These are phyloP conservation scores for Cryptosporidium ubiquitum DNA, from an alignment of 169 alveolate species.

Conservation along the genomic window DNA sequence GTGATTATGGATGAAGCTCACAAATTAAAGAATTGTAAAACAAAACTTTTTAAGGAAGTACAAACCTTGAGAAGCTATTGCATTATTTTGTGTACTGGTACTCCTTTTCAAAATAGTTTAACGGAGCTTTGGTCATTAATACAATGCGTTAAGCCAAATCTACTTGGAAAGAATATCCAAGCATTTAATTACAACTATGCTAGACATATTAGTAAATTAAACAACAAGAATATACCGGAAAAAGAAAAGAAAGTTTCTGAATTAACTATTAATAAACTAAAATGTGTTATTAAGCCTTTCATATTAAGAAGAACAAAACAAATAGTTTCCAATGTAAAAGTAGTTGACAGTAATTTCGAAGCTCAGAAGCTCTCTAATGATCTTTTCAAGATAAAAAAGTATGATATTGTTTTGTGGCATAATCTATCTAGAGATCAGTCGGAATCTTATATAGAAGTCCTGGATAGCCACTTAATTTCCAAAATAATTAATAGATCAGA, in stretches of 20 bases:
- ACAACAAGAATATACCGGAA: background rate
- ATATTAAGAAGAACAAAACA: slow-evolving; percentile 78
- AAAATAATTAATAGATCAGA: slow-evolving; percentile 14
- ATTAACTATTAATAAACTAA: slow-evolving; percentile 26
- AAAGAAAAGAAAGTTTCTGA: slow-evolving; percentile 43
- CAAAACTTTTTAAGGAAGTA: slow-evolving; percentile 76
- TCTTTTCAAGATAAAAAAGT: slow-evolving; percentile 58
- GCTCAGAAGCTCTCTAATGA: background rate
- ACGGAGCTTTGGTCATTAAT: slow-evolving; percentile 65
- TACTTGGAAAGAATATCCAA: slow-evolving; percentile 79
- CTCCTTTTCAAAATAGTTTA: slow-evolving; percentile 45
- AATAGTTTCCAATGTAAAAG: slow-evolving; percentile 2
- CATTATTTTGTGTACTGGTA: slow-evolving; percentile 79
- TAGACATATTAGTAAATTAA: slow-evolving; percentile 2
- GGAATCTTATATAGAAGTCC: slow-evolving; percentile 67
- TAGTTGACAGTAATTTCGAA: background rate
- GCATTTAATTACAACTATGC: slow-evolving; percentile 38
- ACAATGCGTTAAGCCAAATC: slow-evolving; percentile 74
- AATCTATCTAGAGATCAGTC: slow-evolving; percentile 75
- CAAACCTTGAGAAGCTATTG: slow-evolving; percentile 75
- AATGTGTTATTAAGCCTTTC: slow-evolving; percentile 34
- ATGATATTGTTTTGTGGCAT: slow-evolving; percentile 80
- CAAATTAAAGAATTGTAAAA: slow-evolving; percentile 78
- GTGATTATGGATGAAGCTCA: slow-evolving; percentile 85
- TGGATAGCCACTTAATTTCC: slow-evolving; percentile 57